Evolutionary conservation across 345 rosid genomes (phyloP), one percentile per base, ranked within the genome.

Genomic region (Eucalyptus marginata): DNA sequence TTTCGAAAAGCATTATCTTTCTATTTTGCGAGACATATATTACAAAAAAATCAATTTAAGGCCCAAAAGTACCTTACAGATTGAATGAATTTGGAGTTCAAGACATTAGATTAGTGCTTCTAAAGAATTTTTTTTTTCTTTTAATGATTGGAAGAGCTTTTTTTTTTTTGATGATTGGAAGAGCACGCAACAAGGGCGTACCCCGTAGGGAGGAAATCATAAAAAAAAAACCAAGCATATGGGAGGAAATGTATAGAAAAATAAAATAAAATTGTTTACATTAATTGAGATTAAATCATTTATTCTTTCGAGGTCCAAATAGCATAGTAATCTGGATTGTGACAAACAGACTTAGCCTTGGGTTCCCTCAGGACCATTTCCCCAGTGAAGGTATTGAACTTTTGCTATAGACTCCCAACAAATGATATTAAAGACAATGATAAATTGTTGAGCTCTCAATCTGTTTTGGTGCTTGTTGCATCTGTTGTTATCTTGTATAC

Each of bases 401-500:
- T 56, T 56, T 56, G 6, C 6, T 56, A 13, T 1, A 4, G 3
- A 4, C 7, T 24, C 13, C 62, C n/a, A 0, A 58, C 6, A 58
- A 56, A 58, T 58, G 64, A 24, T 58, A 58, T 24, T 24, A 58
- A 58, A 58, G 17, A 24, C 64, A 24, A 58, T 58, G 29, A 2
- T 58, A 24, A 58, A 58, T 58, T 24, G 64, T 58, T 58, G 64
- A 58, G 64, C 64, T 13, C n/a, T 58, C 64, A 10, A 58, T 58
- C 62, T 10, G 29, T 58, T 58, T 58, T 0, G 29, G 0, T 58
- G n/a, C 16, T 29, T 88, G 96, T 93, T 51, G 95, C 94, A 89
- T 90, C 92, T 66, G 93, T 89, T 87, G 95, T 92, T 11, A 95
- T 92, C 93, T 93, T 94, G 40, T 95, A 88, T 86, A 95, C 99